Percentiles rank a stretch among this genome's conserved stretches.
Conservation (phyloP, 202 grass and related monocot species). For the Hordeum pubiflorum region DNA sequence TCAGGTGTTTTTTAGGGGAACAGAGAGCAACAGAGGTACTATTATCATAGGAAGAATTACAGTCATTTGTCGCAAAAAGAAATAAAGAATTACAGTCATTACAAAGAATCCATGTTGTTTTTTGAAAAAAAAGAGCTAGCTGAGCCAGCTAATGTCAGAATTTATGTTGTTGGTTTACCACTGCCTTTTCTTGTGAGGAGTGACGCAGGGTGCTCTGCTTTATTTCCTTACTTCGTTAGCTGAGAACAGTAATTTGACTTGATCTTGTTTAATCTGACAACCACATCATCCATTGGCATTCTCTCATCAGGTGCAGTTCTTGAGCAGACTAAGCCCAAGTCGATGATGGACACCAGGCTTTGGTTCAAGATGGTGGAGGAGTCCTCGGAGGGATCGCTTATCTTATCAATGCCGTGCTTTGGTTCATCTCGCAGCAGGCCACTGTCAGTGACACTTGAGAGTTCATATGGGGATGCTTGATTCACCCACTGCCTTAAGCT, state of each 20-base stretch:
- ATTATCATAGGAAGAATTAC: no score
- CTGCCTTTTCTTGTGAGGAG: neutral
- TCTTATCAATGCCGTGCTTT: neutral
- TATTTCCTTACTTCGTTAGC: neutral
- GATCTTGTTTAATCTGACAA: slow-evolving; percentile 47
- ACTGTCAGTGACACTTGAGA: slow-evolving; percentile 27
- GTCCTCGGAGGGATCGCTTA: neutral
- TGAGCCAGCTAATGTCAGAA: neutral
- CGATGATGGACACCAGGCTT: slow-evolving; percentile 24
- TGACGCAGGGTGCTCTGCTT: neutral
- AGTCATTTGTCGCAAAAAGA: no score
- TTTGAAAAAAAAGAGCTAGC: no score
- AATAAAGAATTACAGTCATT: no score
- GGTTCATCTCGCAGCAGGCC: slow-evolving; percentile 1
- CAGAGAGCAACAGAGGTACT: no score
- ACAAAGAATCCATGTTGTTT: no score
- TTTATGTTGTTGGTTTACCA: neutral
- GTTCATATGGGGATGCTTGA: slow-evolving; percentile 10
- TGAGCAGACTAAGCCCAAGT: slow-evolving; percentile 48
- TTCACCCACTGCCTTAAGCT: slow-evolving; percentile 32
- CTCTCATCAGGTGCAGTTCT: slow-evolving; percentile 40
- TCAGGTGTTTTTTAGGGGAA: no score
- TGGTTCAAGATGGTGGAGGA: neutral
- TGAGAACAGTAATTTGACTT: slow-evolving; percentile 25
- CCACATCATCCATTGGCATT: slow-evolving; percentile 43